These are phyloP conservation scores for Aspergillus niger DNA, from an alignment of 2,329 filamentous ascomycete genomes.

Conservation along the genomic window DNA sequence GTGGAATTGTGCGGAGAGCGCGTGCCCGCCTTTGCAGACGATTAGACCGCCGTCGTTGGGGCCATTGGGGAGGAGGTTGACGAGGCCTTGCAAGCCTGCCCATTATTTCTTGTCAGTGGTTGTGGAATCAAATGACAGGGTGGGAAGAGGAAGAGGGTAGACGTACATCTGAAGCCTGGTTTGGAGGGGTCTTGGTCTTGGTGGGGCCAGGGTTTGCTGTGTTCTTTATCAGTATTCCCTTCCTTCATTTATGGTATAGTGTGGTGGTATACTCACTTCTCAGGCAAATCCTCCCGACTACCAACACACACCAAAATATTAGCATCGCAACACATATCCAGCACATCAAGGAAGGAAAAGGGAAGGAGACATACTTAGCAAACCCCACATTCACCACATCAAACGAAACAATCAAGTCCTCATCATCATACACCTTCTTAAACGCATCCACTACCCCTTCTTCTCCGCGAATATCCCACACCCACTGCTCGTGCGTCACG, in stretches of 20 bases:
- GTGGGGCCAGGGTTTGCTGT: conserved; percentile 50
- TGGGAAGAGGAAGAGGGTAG: neutral
- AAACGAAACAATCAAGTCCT: conserved; percentile 54
- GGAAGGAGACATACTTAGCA: conserved; percentile 32
- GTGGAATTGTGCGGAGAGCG: conserved; percentile 36
- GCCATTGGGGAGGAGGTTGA: conserved; percentile 46
- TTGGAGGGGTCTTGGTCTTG: conserved; percentile 50
- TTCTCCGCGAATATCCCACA: conserved; percentile 53
- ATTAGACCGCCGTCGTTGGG: conserved; percentile 44
- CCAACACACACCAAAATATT: neutral
- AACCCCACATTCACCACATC: conserved; percentile 52
- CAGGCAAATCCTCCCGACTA: conserved; percentile 21
- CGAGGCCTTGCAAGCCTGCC: conserved; percentile 46
- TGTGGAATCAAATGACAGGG: too few species aligned
- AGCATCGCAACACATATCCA: neutral
- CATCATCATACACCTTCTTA: conserved; percentile 49
- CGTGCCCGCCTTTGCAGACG: conserved; percentile 36
- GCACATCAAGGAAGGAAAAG: neutral
- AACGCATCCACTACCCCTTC: conserved; percentile 51
- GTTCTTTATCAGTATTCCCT: neutral
- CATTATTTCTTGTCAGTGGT: too few species aligned
- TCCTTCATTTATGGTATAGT: neutral
- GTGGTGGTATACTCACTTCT: neutral
- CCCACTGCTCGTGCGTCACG: conserved; percentile 52
- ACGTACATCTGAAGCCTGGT: conserved; percentile 52